phyloP scores from a whole-genome alignment of 2,329 filamentous ascomycete species.

The Botrytis hyacinthi region DNA sequence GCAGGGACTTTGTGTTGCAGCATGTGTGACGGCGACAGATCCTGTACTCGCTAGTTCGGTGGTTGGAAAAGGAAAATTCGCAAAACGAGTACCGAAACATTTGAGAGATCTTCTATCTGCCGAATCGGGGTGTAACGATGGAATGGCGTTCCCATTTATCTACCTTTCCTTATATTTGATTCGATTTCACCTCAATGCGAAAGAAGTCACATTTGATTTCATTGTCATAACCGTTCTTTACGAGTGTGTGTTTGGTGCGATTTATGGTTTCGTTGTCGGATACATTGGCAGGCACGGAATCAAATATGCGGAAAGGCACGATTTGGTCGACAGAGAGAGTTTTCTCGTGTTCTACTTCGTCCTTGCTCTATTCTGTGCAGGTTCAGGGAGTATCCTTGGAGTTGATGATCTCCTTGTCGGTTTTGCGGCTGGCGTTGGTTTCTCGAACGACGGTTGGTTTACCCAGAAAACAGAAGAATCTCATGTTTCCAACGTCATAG shows the following conservation, averaged over 20 bases:
- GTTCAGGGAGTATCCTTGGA: constrained; percentile 85
- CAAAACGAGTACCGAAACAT: constrained; percentile 96
- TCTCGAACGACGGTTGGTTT: constrained; percentile 99
- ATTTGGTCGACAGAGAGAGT: constrained; percentile 91
- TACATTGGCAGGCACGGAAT: constrained; percentile 91
- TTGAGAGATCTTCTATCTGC: constrained; percentile 90
- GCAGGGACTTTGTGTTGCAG: constrained; percentile 80
- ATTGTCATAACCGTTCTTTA: constrained; percentile 88
- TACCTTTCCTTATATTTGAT: constrained; percentile 91
- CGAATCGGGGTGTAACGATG: constrained; percentile 98
- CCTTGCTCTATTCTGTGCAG: constrained; percentile 87
- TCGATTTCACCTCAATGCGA: constrained; percentile 68
- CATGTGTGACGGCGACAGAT: constrained; percentile 95
- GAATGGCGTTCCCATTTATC: constrained; percentile 98
- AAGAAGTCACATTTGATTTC: constrained; percentile 77
- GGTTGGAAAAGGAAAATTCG: constrained; percentile 98
- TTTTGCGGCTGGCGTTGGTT: constrained; percentile 94
- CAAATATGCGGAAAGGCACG: constrained; percentile 77
- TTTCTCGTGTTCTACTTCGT: constrained; percentile 99
- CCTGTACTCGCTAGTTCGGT: constrained; percentile 96
- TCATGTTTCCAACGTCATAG: constrained; percentile 98
- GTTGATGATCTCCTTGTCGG: constrained; percentile 93
- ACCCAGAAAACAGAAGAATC: constrained; percentile 97
- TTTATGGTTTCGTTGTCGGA: constrained; percentile 84
- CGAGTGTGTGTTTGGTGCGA: constrained; percentile 88